Evolutionary conservation across 305 asterid genomes (phyloP).

Genomic region (Fraxinus xanthoxyloides): DNA sequence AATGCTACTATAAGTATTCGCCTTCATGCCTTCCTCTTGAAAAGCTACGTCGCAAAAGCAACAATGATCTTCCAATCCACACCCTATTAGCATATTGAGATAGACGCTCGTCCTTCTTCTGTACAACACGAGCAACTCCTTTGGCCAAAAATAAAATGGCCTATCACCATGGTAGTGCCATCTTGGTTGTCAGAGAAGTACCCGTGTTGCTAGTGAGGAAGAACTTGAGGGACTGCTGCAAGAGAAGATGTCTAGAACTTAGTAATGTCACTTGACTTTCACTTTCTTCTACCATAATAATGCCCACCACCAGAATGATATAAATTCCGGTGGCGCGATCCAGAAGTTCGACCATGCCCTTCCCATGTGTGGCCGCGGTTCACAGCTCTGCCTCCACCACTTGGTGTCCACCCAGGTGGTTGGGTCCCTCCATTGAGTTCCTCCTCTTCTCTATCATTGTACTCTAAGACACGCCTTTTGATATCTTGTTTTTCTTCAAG

Average conservation of each 20-base stretch:
- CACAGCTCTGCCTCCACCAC: slow-evolving; percentile 59
- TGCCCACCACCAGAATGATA: slow-evolving; percentile 83
- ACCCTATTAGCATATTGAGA: neutral
- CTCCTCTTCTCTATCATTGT: slow-evolving; percentile 97
- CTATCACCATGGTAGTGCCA: neutral
- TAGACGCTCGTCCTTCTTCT: neutral
- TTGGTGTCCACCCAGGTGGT: slow-evolving; percentile 53
- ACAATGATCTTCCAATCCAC: neutral
- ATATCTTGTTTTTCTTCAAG: slow-evolving; percentile 98
- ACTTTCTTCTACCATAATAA: slow-evolving; percentile 68
- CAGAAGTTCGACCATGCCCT: slow-evolving; percentile 60
- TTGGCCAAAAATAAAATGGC: neutral
- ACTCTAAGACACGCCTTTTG: slow-evolving; percentile 84
- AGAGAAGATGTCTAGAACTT: neutral
- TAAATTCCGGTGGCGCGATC: slow-evolving; percentile 64
- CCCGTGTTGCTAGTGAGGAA: slow-evolving; percentile 1
- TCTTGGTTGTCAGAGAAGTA: slow-evolving; percentile 5
- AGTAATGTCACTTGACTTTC: neutral
- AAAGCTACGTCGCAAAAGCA: neutral
- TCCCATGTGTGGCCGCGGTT: slow-evolving; percentile 73
- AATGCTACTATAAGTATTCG: neutral
- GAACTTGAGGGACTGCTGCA: neutral
- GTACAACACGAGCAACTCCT: slow-evolving; percentile 4
- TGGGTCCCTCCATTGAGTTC: slow-evolving; percentile 75
- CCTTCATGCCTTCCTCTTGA: neutral